A percentile compares a stretch with the other conserved stretches of the same genome.
Evolutionary conservation across 1,284 basidiomycete species (phyloP).

Genomic region (Ceratobasidium sp.): DNA sequence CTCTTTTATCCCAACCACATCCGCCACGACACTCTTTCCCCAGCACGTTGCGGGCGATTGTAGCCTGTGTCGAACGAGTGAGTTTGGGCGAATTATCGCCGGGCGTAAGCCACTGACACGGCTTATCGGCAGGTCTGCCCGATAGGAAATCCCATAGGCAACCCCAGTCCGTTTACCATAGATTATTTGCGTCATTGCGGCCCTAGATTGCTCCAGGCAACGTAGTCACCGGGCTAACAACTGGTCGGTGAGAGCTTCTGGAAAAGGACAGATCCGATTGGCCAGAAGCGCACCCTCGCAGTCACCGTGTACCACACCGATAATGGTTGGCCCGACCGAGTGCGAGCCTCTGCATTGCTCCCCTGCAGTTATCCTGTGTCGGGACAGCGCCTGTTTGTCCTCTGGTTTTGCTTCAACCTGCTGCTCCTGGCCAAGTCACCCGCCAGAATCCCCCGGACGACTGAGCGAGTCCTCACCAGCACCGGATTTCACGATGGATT

Average conservation of each 20-base stretch:
- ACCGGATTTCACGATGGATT: background rate
- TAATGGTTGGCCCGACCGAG: background rate
- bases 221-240: background rate
- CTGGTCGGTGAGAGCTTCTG: background rate
- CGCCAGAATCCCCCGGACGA: background rate
- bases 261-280: slow-evolving; percentile 8
- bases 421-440: background rate
- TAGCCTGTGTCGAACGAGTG: too few relatives aligned
- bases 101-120: background rate
- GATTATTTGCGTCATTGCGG: background rate
- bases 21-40: background rate
- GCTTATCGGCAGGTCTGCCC: background rate
- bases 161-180: background rate
- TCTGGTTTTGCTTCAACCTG: background rate
- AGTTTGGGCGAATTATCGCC: background rate
- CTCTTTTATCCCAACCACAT: background rate
- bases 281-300: slow-evolving; percentile 32
- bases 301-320: slow-evolving; percentile 27
- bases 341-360: background rate
- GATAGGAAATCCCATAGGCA: background rate
- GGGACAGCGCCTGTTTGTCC: slow-evolving; percentile 8
- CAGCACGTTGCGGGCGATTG: too few relatives aligned
- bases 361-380: slow-evolving; percentile 5
- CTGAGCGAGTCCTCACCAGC: slow-evolving; percentile 1
- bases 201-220: background rate